phyloP scores from a whole-genome alignment of 2,329 filamentous ascomycete species.

The Claviceps monticola region DNA sequence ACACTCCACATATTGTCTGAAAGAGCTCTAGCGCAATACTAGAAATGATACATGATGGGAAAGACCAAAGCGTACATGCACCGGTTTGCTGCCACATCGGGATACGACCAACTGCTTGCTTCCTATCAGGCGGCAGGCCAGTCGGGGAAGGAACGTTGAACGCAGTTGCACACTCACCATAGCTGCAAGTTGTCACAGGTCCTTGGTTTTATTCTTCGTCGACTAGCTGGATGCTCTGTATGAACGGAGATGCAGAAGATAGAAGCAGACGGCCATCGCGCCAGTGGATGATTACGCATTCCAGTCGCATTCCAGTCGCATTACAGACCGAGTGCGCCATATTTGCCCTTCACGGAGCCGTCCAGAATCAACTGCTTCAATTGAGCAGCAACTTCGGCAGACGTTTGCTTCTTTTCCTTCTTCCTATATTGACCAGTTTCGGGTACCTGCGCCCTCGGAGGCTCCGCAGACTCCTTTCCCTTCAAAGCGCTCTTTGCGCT shows the following conservation, averaged over 20 bases:
- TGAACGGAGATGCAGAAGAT: neutral
- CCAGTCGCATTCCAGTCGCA: neutral
- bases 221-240: neutral
- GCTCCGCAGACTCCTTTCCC: neutral
- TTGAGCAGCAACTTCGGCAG: constrained; percentile 6
- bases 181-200: neutral
- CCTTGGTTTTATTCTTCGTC: neutral
- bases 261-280: neutral
- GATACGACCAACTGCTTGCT: neutral
- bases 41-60: neutral
- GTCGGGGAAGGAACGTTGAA: neutral
- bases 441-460: constrained; percentile 1
- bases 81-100: neutral
- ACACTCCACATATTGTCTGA: neutral
- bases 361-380: constrained; percentile 15
- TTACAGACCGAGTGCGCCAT: constrained; percentile 22
- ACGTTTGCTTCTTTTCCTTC: constrained; percentile 2
- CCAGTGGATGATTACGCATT: neutral
- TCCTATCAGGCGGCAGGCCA: neutral
- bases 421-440: neutral
- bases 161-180: neutral
- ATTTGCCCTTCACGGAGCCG: constrained; percentile 18
- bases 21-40: neutral
- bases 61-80: neutral
- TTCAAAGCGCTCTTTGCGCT: constrained; percentile 3